Evolutionary conservation across 805 yeast genomes (phyloP).

Genomic region (Candida gorgasii): DNA sequence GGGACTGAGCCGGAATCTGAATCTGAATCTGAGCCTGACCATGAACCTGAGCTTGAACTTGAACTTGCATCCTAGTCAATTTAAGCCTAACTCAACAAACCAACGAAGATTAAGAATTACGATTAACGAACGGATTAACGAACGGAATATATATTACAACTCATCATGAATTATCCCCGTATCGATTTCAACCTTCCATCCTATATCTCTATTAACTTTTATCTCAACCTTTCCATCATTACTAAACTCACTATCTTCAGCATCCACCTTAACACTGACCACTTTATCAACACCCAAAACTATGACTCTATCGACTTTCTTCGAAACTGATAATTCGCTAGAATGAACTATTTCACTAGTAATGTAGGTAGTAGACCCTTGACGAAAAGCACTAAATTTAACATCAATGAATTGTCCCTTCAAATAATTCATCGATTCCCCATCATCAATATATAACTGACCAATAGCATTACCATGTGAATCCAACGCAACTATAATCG

Average conservation of each 20-base stretch:
- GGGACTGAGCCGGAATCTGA: too few relatives aligned
- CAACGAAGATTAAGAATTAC: too few relatives aligned
- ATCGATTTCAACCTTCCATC: slow-evolving; percentile 47
- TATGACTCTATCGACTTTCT: slow-evolving; percentile 56
- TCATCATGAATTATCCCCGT: slow-evolving; percentile 26
- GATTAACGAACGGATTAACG: too few relatives aligned
- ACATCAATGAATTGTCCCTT: slow-evolving; percentile 47
- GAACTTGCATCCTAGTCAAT: background rate
- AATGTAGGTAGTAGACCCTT: slow-evolving; percentile 5
- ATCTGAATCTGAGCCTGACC: background rate
- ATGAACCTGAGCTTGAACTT: background rate
- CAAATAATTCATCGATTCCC: slow-evolving; percentile 62
- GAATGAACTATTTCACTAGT: slow-evolving; percentile 2
- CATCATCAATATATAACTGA: slow-evolving; percentile 78
- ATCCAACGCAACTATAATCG: slow-evolving; percentile 63
- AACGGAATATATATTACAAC: background rate
- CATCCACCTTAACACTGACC: background rate
- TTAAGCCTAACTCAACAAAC: too few relatives aligned
- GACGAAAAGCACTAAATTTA: slow-evolving; percentile 17
- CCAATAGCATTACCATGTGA: slow-evolving; percentile 54
- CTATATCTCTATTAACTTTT: slow-evolving; percentile 28
- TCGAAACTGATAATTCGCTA: slow-evolving; percentile 19
- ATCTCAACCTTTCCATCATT: background rate
- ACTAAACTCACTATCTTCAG: slow-evolving; percentile 17
- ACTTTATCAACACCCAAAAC: slow-evolving; percentile 39